Evolutionary conservation across 371 early-diverging fungal genomes (phyloP), one percentile per base, ranked within the genome.

Genomic region (Mucor circinelloides): DNA sequence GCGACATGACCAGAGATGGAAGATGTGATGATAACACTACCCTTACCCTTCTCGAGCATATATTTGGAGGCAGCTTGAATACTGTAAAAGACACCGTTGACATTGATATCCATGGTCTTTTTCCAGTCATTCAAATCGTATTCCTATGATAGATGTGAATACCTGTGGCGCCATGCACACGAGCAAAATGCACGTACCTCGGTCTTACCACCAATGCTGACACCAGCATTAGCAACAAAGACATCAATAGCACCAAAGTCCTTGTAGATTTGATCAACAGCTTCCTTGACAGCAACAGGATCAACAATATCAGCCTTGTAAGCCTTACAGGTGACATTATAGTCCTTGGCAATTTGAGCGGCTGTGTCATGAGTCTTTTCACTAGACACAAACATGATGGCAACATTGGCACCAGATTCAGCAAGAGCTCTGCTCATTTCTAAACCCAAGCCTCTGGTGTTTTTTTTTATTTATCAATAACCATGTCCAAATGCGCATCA

Each of bases 161-260:
- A 42, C 42, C 1, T 17, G 3, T 42, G 42, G 17, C 17, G n/a
- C 17, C 17, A 42, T 42, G 4, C 34, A 34, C 25, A 32, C 17
- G 60, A 5, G 34, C 32, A 32, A 30, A 25, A 6, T 6, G 27
- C 23, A 28, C 60, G 62, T 67, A 80, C 80, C 69, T 80, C 83
- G 3, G 79, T 57, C 5, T 70, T 31, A 38, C 81, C 81, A 36
- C 70, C 69, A 28, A 58, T 68, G 28, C 75, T 75, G 54, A 81
- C 64, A 65, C 84, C 84, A 50, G 84, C 84, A 46, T 83, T 83
- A 56, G 81, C 84, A 32, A 83, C 79, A 63, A 83, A 78, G 44
- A 83, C 67, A 64, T 83, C 81, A 50, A 83, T 76, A 13, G 69
- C 58, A 30, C 81, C 79, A 70, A 74, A 81, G 23, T 83, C 84